A percentile compares a stretch with the other conserved stretches of the same genome.
Evolutionary conservation across 2,329 filamentous ascomycete genomes (phyloP).

Genomic region (Fonsecaea multimorphosa): DNA sequence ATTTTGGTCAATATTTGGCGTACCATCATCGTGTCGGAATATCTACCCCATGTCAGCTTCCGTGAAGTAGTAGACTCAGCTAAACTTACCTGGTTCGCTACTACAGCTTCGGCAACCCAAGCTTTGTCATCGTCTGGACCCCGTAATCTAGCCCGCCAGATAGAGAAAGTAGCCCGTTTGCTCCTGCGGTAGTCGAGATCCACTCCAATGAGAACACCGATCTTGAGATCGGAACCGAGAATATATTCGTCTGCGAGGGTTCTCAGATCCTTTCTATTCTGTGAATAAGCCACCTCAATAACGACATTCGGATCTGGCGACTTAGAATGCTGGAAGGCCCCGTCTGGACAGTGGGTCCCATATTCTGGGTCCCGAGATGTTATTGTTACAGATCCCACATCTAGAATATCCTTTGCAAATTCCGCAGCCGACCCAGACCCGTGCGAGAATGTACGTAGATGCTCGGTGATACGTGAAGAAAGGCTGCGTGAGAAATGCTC

Average conservation of each 20-base stretch:
- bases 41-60: constrained; percentile 28
- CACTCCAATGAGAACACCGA: constrained; percentile 44
- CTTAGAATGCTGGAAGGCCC: constrained; percentile 38
- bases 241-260: constrained; percentile 45
- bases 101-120: constrained; percentile 34
- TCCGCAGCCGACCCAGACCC: constrained; percentile 24
- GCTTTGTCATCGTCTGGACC: constrained; percentile 32
- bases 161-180: constrained; percentile 42
- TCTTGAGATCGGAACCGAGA: constrained; percentile 40
- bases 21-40: constrained; percentile 42
- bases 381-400: constrained; percentile 25
- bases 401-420: constrained; percentile 26
- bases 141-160: constrained; percentile 42
- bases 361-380: constrained; percentile 23
- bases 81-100: constrained; percentile 30
- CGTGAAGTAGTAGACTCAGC: constrained; percentile 16
- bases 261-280: constrained; percentile 41
- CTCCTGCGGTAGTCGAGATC: constrained; percentile 43
- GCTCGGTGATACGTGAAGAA: constrained; percentile 11
- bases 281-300: constrained; percentile 45
- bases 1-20: constrained; percentile 33
- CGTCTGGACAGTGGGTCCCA: constrained; percentile 38
- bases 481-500: constrained; percentile 21
- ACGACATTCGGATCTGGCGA: constrained; percentile 40
- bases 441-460: constrained; percentile 19